Evolutionary conservation across 495 filamentous ascomycete species (phyloP), one percentile per base, ranked within the genome.

Genomic region (Annulohypoxylon bovei): DNA sequence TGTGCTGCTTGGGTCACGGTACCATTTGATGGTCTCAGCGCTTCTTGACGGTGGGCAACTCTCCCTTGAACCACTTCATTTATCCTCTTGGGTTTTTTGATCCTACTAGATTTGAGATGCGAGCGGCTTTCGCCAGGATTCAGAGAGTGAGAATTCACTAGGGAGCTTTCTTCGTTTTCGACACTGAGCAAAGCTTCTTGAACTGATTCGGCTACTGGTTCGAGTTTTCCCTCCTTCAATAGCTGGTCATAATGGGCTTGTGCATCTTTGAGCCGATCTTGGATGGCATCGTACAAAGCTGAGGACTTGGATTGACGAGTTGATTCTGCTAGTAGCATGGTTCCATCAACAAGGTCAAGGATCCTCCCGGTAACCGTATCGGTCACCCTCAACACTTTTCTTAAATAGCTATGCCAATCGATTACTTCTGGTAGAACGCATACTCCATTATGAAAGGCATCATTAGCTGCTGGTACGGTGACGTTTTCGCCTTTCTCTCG

Each of bases 21-120:
- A 5, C 11, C 33, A 11, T 35, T n/a, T 39, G 18, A 32, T 4
- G n/a, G n/a, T 53, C 33, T 44, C 9, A 65, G 39, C 6, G 52
- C 62, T 33, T 65, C 53, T 65, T 65, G 62, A 28, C 62, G 62
- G 39, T 65, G 62, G 12, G 62, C 62, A 37, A 65, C 62, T 22
- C 11, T 57, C 1, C 62, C 62, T 28, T 18, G 40, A 11, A 18
- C 9, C 35, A 39, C 39, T 3, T 57, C 27, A 0, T n/a, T 22
- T 14, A 65, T 57, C 39, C 20, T 64, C 40, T 46, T 37, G 12
- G 18, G n/a, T n/a, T 65, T 65, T 0, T 57, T 39, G 20, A 57
- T 49, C 14, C 62, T 27, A 8, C 52, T 57, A 30, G 39, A 57
- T 6, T 49, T 57, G 16, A 64, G 4, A 1, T 46, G 22, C 14